A percentile compares a stretch with the other conserved stretches of the same genome.
Conservation (phyloP, 2,329 filamentous ascomycete species). For the Fusarium chlamydosporum region DNA sequence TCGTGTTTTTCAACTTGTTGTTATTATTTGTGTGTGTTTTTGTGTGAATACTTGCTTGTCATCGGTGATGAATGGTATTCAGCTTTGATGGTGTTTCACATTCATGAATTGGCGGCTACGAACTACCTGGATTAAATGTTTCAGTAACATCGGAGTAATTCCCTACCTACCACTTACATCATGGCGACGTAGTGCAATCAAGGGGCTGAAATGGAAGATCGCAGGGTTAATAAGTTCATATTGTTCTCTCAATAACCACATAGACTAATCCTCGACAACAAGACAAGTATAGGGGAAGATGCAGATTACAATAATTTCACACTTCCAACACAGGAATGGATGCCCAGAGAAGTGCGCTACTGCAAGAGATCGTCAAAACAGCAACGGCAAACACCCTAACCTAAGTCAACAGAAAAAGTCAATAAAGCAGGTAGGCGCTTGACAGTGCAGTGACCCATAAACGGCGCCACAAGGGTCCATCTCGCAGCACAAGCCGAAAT, state of each 20-base stretch:
- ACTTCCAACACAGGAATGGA: conserved; percentile 1
- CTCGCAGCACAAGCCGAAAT: conserved; percentile 42
- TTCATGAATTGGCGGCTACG: not conserved
- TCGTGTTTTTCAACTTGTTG: conserved; percentile 11
- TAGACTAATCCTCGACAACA: not conserved
- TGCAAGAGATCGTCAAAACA: conserved; percentile 10
- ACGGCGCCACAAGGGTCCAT: conserved; percentile 44
- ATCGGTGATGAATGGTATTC: not conserved
- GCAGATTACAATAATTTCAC: conserved; percentile 11
- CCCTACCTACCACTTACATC: conserved; percentile 41
- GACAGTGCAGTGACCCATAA: conserved; percentile 33
- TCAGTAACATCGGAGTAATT: conserved; percentile 21
- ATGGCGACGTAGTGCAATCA: conserved; percentile 17
- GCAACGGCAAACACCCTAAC: conserved; percentile 3
- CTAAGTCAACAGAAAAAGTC: conserved; percentile 8
- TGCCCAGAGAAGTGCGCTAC: conserved; percentile 10
- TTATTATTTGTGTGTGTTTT: not conserved
- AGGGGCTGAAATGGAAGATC: not conserved
- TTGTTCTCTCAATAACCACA: too few species aligned
- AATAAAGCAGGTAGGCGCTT: conserved; percentile 19
- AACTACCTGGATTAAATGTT: conserved; percentile 25
- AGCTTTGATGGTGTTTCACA: not conserved
- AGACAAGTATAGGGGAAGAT: not conserved
- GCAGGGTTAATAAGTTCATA: not conserved
- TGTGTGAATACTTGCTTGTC: not conserved